Evolutionary conservation across 1,284 basidiomycete genomes (phyloP).

Genomic region (Albatrellus sp.): DNA sequence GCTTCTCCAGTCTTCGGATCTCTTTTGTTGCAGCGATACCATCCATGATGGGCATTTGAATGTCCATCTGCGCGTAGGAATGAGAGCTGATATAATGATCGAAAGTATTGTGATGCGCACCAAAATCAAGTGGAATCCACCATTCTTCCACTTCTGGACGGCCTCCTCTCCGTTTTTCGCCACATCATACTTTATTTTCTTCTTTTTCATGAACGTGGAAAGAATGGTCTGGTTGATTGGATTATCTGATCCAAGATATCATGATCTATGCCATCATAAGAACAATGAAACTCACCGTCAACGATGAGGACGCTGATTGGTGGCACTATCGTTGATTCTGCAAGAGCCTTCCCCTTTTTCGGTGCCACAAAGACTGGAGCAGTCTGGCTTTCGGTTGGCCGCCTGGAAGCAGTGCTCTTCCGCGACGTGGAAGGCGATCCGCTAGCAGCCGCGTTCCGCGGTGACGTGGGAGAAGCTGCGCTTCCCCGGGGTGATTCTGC

Average conservation of each 20-base stretch:
- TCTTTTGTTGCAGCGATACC: constrained; percentile 96
- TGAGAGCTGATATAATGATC: constrained; percentile 3
- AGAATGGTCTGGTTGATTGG: constrained; percentile 97
- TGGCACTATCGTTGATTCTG: constrained; percentile 60
- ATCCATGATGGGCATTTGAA: constrained; percentile 98
- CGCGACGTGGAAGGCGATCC: not conserved
- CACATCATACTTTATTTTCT: constrained; percentile 91
- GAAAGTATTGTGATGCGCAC: constrained; percentile 31
- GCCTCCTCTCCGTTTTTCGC: constrained; percentile 95
- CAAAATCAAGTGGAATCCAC: constrained; percentile 91
- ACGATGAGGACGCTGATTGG: constrained; percentile 95
- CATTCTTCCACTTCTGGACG: constrained; percentile 90
- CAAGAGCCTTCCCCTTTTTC: not conserved
- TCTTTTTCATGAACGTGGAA: constrained; percentile 91
- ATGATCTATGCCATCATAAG: constrained; percentile 1
- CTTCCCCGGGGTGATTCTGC: no score
- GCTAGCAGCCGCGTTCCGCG: not conserved
- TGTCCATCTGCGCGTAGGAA: constrained; percentile 78
- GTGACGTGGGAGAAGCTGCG: no score
- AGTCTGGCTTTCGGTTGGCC: constrained; percentile 1
- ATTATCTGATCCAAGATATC: constrained; percentile 57
- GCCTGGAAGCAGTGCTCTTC: not conserved
- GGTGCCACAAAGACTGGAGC: not conserved
- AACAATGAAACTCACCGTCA: constrained; percentile 52
- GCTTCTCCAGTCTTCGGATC: constrained; percentile 79